phyloP scores from a whole-genome alignment of 768 basidiomycete species.

The Auriscalpium vulgare region DNA sequence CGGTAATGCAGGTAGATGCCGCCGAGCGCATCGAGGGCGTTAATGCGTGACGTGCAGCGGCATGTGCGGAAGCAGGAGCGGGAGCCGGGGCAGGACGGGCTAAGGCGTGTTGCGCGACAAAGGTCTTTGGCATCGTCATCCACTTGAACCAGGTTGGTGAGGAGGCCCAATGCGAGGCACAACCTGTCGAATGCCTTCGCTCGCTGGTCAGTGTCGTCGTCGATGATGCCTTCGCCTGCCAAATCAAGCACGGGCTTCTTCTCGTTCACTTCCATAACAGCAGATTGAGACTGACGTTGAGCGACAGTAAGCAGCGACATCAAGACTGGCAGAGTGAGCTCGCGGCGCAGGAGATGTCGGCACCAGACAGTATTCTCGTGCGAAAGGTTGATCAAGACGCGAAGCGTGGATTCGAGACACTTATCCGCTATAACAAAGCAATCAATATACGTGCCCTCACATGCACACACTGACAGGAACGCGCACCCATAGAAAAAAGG shows the following conservation, averaged over 20 bases:
- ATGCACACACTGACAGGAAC: neutral
- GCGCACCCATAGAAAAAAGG: slow-evolving; percentile 5
- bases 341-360: slow-evolving; percentile 37
- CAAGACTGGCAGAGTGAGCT: slow-evolving; percentile 38
- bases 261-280: slow-evolving; percentile 1
- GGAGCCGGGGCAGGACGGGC: slow-evolving; percentile 42
- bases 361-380: slow-evolving; percentile 57
- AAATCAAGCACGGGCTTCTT: slow-evolving; percentile 11
- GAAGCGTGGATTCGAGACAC: slow-evolving; percentile 51
- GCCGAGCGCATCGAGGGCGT: slow-evolving; percentile 43
- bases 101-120: slow-evolving; percentile 45
- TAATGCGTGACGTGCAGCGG: slow-evolving; percentile 37
- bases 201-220: slow-evolving; percentile 20
- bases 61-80: slow-evolving; percentile 46
- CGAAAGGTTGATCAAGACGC: slow-evolving; percentile 65
- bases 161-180: slow-evolving; percentile 65
- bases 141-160: slow-evolving; percentile 69
- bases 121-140: slow-evolving; percentile 39
- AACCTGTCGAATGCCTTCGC: slow-evolving; percentile 55
- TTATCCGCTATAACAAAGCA: slow-evolving; percentile 26
- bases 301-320: slow-evolving; percentile 39
- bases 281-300: slow-evolving; percentile 18
- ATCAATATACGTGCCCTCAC: neutral
- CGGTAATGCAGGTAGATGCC: slow-evolving; percentile 38
- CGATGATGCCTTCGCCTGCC: slow-evolving; percentile 7